These are phyloP conservation scores for Aureobasidium sp. DNA, from an alignment of 2,329 filamentous ascomycete genomes.

Conservation along the genomic window DNA sequence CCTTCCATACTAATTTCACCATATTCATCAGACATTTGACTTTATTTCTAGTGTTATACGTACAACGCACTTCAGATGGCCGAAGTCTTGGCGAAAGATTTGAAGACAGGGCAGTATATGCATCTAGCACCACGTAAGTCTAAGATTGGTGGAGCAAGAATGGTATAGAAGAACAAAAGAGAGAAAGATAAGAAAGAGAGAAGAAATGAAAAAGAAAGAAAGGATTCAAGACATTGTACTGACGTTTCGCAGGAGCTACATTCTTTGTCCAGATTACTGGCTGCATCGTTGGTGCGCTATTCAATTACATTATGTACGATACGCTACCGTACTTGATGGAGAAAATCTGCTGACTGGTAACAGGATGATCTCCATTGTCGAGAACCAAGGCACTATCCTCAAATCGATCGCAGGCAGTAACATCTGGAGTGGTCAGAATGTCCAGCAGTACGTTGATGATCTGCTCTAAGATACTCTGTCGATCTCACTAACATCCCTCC, in stretches of 20 bases:
- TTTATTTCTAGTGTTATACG: conserved; percentile 8
- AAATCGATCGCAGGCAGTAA: conserved; percentile 36
- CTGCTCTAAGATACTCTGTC: neutral
- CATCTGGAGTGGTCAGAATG: conserved; percentile 44
- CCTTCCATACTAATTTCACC: neutral
- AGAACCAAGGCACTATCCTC: conserved; percentile 37
- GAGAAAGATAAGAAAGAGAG: neutral
- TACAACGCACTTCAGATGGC: conserved; percentile 28
- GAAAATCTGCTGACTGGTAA: neutral
- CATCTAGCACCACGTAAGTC: conserved; percentile 29
- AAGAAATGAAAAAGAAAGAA: neutral
- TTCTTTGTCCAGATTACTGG: conserved; percentile 40
- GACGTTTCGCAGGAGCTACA: conserved; percentile 23
- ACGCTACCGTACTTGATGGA: conserved; percentile 22
- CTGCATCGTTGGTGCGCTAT: conserved; percentile 35
- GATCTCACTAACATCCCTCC: neutral
- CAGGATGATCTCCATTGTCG: conserved; percentile 33
- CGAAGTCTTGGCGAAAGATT: conserved; percentile 26
- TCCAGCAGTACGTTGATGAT: conserved; percentile 33
- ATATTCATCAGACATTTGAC: conserved; percentile 23
- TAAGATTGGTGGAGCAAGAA: conserved; percentile 20
- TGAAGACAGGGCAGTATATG: conserved; percentile 33
- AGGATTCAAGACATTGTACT: neutral
- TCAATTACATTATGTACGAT: conserved; percentile 38
- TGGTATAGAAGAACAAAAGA: neutral